Base-by-base conservation (phyloP, 1,284 basidiomycete genomes). In the Omphalotus olearius region DNA sequence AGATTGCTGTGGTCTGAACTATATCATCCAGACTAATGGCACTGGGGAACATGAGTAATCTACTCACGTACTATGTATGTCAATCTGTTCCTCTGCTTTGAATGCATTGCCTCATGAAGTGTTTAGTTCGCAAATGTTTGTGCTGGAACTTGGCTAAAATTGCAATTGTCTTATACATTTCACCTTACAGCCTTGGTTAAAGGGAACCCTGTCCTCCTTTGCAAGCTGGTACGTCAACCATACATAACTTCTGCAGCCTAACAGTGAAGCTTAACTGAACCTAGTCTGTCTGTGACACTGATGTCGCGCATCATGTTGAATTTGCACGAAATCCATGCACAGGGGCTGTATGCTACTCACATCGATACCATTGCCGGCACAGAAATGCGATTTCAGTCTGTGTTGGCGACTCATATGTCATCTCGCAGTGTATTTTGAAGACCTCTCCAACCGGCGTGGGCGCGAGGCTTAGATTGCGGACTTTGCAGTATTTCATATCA, bases 31-130 rank as follows among this genome's bases (percentile, higher is more conserved):
- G 48, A n/a, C 36, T 50, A 36, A 50, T 50, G 41, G 16, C 39
- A n/a, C 6, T 50, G n/a, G 39, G 35, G 4, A 50, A 50, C 18
- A 26, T 50, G 16, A 18, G 42, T 6, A 50, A 50, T 18, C 30
- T 50, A 16, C 37, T 50, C 17, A 50, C 48, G 9, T 50, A 43
- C 40, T 50, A 50, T 37, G 48, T 50, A 35, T 43, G 48, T 17
- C 16, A 23, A 20, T 25, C n/a, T 9, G 6, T 16, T 35, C n/a
- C 18, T n/a, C 33, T 6, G 11, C 17, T 4, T 4, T 11, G 6
- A 20, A 2, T 28, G 16, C 35, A 17, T 20, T 37, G 43, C 25
- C 20, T 42, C 37, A 33, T 33, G 30, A 33, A 33, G 11, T n/a
- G 3, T 23, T 7, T 13, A 17, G n/a, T 16, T 35, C 36, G 48